Percentiles rank a stretch among this genome's conserved stretches.
These are phyloP conservation scores for Curvularia spicifera DNA, from an alignment of 2,329 filamentous ascomycete species.

Conservation along the genomic window DNA sequence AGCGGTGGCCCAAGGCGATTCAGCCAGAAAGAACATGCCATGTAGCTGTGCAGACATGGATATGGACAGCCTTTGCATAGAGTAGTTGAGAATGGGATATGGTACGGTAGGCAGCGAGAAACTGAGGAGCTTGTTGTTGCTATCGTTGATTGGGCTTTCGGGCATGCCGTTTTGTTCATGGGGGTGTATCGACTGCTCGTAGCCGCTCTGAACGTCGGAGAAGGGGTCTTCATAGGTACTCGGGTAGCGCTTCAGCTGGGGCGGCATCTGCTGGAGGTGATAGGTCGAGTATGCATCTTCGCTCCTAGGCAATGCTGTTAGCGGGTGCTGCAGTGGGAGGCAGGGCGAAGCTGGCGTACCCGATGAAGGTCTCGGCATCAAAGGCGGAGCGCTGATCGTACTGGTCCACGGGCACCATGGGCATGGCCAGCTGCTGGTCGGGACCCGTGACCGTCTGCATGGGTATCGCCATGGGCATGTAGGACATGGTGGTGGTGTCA, in stretches of 20 bases:
- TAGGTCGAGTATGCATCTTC: slow-evolving; percentile 58
- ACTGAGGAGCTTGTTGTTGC: slow-evolving; percentile 64
- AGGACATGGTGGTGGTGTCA: slow-evolving; percentile 68
- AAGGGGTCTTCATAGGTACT: slow-evolving; percentile 59
- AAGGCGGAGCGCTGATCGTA: slow-evolving; percentile 66
- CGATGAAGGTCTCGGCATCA: slow-evolving; percentile 65
- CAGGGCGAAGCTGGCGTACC: slow-evolving; percentile 52
- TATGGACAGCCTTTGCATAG: slow-evolving; percentile 66
- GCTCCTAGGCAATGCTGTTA: slow-evolving; percentile 51
- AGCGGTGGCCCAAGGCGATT: slow-evolving; percentile 70
- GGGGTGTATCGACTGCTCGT: slow-evolving; percentile 53
- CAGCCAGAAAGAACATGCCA: slow-evolving; percentile 88
- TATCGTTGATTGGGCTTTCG: slow-evolving; percentile 65
- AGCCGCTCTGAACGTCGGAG: slow-evolving; percentile 58
- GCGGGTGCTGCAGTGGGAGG: slow-evolving; percentile 22
- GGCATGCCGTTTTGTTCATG: slow-evolving; percentile 54
- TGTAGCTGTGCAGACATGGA: slow-evolving; percentile 78
- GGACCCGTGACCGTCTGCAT: slow-evolving; percentile 59
- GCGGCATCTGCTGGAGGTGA: slow-evolving; percentile 51
- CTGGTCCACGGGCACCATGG: slow-evolving; percentile 60
- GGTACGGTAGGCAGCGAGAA: slow-evolving; percentile 58
- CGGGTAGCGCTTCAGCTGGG: slow-evolving; percentile 58
- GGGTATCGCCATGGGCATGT: slow-evolving; percentile 63
- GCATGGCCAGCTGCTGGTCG: slow-evolving; percentile 48
- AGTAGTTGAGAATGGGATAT: slow-evolving; percentile 70